These are phyloP conservation scores for Albugo candida DNA, from an alignment of 352 stramenopile species.

Conservation along the genomic window DNA sequence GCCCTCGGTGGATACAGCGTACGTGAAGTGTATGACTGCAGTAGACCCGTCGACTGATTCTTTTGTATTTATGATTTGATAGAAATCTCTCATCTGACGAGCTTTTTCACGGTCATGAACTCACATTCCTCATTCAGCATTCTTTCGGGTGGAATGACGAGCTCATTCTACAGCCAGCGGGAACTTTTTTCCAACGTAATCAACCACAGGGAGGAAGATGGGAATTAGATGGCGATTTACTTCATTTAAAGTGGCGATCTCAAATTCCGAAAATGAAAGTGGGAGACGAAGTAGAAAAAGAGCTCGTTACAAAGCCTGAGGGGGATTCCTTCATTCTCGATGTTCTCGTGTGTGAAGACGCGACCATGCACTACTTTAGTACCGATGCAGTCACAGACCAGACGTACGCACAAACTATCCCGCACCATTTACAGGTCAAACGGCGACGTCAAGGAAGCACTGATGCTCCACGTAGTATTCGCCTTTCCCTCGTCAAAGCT, in stretches of 20 bases:
- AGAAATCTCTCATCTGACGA: constrained; percentile 31
- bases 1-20: constrained; percentile 40
- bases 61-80: not conserved
- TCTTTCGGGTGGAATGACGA: constrained; percentile 62
- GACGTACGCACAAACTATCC: constrained; percentile 34
- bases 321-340: constrained; percentile 45
- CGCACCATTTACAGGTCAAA: constrained; percentile 24
- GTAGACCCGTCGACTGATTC: not conserved
- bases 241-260: constrained; percentile 53
- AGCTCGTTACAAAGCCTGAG: constrained; percentile 6
- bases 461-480: not conserved
- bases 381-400: constrained; percentile 43
- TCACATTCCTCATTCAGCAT: constrained; percentile 65
- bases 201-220: constrained; percentile 50
- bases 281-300: constrained; percentile 5
- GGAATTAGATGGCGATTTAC: constrained; percentile 53
- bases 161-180: constrained; percentile 30
- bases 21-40: constrained; percentile 1
- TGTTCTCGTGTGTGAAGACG: constrained; percentile 52
- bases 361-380: constrained; percentile 53
- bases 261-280: constrained; percentile 3
- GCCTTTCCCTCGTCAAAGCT: not conserved
- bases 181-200: constrained; percentile 43
- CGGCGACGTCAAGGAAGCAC: not conserved
- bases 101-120: constrained; percentile 54